Evolutionary conservation across 257 asterid species (phyloP), one percentile per base, ranked within the genome.

Genomic region (Nemophila menziesii): DNA sequence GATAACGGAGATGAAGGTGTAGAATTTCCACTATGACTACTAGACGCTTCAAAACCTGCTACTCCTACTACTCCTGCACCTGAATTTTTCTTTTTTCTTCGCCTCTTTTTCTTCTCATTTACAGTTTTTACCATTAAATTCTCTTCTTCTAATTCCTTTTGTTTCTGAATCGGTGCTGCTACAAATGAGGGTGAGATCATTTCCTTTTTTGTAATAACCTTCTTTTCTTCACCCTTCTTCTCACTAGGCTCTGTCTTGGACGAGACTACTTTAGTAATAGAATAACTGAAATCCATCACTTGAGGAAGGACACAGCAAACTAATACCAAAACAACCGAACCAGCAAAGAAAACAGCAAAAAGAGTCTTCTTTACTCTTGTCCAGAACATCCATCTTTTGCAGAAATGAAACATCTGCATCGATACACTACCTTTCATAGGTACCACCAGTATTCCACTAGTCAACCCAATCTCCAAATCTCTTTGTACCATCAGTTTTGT

Each of bases 11-110:
- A 80, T 0, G 95, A 65, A 3, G 97, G 93, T 44, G 93, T 84
- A 22, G 95, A 89, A 67, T 83, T 80, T 49, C 90, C 67, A 64
- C 92, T 80, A 23, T 84, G 95, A 66, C 97, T 87, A 68, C 97
- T 83, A 23, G 95, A 75, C 39, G 78, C 80, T 27, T 87, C 93
- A 22, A 74, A 64, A 41, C 57, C 61, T 39, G 64, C 73, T 22
- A 43, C 33, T 33, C 61, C 16, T 48, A 65, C 80, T 42, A 65
- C 27, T 16, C 68, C 61, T 20, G 70, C 60, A 34, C 39, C 62
- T 77, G 61, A 80, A 40, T 78, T 75, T 92, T 78, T 87, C 73
- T 73, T 71, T 41, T 86, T 67, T 55, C 83, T 62, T 48, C 82
- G 67, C 48, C 74, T 76, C n/a, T n/a, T n/a, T n/a, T n/a, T 74